These are phyloP conservation scores for Echinosophora koreensis DNA, from an alignment of 306 rosid species.

Conservation along the genomic window DNA sequence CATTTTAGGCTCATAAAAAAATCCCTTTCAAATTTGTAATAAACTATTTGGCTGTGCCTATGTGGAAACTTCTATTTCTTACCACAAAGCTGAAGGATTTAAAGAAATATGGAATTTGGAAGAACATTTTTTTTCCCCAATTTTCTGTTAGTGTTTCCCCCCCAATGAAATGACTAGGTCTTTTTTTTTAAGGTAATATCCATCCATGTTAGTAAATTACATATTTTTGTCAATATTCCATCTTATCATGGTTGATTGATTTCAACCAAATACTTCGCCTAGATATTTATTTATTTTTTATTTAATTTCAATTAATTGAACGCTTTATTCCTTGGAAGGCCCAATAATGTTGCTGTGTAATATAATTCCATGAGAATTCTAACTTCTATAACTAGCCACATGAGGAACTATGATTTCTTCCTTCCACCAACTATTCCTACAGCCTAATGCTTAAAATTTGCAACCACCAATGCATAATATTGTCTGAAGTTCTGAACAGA, in stretches of 20 bases:
- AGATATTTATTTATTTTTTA: neutral
- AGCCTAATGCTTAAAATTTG: neutral
- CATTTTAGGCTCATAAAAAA: neutral
- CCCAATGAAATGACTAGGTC: neutral
- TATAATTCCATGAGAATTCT: neutral
- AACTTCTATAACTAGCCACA: neutral
- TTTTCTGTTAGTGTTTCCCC: neutral
- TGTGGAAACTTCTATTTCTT: neutral
- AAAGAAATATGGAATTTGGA: neutral
- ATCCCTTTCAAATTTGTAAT: neutral
- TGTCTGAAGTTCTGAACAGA: constrained; percentile 12
- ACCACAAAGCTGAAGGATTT: no score
- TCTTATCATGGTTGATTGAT: neutral
- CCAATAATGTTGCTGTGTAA: neutral
- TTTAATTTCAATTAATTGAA: neutral
- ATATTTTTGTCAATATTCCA: neutral
- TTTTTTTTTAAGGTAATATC: neutral
- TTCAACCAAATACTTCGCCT: neutral
- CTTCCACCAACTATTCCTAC: neutral
- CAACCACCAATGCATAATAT: neutral
- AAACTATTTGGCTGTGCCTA: neutral
- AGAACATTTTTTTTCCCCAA: neutral
- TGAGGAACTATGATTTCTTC: no score
- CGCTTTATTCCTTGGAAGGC: neutral
- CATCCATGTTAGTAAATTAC: neutral